phyloP scores from a whole-genome alignment of 306 rosid genomes.

The Castanea sativa region DNA sequence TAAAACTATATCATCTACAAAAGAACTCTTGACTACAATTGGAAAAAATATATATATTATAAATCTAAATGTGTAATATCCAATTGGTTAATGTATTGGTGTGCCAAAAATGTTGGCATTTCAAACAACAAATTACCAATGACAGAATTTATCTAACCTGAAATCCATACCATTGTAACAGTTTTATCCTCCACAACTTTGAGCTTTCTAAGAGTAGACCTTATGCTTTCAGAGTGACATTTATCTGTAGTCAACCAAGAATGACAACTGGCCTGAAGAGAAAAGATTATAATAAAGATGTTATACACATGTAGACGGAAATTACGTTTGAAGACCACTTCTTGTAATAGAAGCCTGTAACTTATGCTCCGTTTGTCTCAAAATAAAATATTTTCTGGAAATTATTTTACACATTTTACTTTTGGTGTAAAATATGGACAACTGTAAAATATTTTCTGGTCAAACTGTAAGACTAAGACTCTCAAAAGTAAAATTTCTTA shows the following conservation, averaged over 20 bases:
- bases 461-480: no score
- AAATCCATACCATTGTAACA: conserved; percentile 54
- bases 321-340: not conserved
- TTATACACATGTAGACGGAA: not conserved
- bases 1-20: no score
- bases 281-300: conserved; percentile 12
- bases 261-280: conserved; percentile 50
- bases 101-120: not conserved
- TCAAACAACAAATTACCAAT: not conserved
- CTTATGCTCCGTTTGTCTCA: not conserved
- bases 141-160: not conserved
- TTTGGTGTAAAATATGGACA: no score
- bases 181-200: conserved; percentile 49
- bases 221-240: conserved; percentile 30
- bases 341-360: not conserved
- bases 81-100: not conserved
- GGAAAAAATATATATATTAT: not conserved
- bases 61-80: not conserved
- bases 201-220: conserved; percentile 56
- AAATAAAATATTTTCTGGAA: no score
- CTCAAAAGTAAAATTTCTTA: no score
- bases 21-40: no score
- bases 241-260: conserved; percentile 38
- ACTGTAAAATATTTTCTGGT: no score
- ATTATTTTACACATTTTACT: no score